Conservation (phyloP, 2,329 filamentous ascomycete genomes). For the Paraconiothyrium sp. region DNA sequence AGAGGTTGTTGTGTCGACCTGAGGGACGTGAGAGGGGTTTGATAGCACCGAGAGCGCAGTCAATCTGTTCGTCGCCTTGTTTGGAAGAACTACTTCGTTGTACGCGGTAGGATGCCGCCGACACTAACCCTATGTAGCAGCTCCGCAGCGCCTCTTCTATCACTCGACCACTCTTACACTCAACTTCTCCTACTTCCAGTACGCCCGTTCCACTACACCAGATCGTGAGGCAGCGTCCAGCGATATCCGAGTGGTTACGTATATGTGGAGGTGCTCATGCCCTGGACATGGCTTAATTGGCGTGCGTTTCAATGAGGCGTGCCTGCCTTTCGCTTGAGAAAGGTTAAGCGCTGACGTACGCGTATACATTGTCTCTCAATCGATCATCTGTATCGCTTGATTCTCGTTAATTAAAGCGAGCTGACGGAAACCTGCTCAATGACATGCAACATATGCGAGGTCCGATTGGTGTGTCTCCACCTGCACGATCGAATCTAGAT, state of each 20-base stretch:
- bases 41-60: too few relatives aligned
- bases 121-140: too few relatives aligned
- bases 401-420: not conserved
- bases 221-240: not conserved
- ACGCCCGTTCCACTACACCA: too few relatives aligned
- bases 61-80: too few relatives aligned
- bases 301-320: not conserved
- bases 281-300: not conserved
- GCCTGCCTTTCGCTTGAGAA: not conserved
- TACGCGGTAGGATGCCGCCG: too few relatives aligned
- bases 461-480: slow-evolving; percentile 66
- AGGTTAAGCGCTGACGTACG: not conserved
- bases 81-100: too few relatives aligned
- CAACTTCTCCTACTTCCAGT: too few relatives aligned
- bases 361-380: not conserved
- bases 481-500: slow-evolving; percentile 58
- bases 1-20: too few relatives aligned
- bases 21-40: too few relatives aligned
- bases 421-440: not conserved
- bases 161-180: too few relatives aligned
- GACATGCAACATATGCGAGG: slow-evolving; percentile 19
- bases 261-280: not conserved
- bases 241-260: not conserved
- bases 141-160: too few relatives aligned
- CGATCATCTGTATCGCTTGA: not conserved